These are phyloP conservation scores for Magnaporthiopsis incrustans DNA, from an alignment of 2,329 filamentous ascomycete species.

Conservation along the genomic window DNA sequence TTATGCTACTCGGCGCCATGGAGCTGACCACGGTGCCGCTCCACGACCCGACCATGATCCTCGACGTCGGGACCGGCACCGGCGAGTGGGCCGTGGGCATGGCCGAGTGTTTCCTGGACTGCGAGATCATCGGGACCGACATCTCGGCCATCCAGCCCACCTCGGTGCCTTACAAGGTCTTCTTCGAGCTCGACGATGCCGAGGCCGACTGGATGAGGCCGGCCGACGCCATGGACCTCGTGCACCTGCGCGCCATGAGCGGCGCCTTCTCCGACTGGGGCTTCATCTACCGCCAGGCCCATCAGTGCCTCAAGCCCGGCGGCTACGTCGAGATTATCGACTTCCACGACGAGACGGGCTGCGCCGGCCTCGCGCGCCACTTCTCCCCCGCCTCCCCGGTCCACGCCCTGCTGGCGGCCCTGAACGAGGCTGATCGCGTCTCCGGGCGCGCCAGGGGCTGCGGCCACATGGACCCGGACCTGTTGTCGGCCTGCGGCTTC, in stretches of 20 bases:
- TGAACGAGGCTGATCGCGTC: constrained; percentile 37
- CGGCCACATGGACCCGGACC: constrained; percentile 16
- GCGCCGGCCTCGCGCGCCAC: constrained; percentile 19
- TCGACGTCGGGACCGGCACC: constrained; percentile 53
- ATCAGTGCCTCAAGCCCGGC: constrained; percentile 42
- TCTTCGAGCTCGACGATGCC: constrained; percentile 52
- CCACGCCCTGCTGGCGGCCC: constrained; percentile 18
- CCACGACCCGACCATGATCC: constrained; percentile 32
- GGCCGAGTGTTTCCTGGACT: constrained; percentile 43
- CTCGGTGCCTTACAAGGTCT: constrained; percentile 48
- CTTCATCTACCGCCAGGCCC: constrained; percentile 44
- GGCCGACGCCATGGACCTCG: constrained; percentile 43
- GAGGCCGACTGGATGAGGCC: constrained; percentile 49
- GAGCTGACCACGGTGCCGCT: constrained; percentile 25
- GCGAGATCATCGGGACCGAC: constrained; percentile 51
- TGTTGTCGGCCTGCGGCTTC: constrained; percentile 34
- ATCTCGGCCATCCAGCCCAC: constrained; percentile 51
- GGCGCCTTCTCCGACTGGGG: constrained; percentile 50
- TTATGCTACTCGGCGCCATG: constrained; percentile 22
- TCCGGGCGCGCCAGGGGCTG: constrained; percentile 13
- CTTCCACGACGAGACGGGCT: constrained; percentile 25
- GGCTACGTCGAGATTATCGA: constrained; percentile 44
- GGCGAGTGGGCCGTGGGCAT: constrained; percentile 46
- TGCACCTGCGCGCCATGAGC: constrained; percentile 48
- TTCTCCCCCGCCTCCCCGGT: constrained; percentile 34